phyloP scores from a whole-genome alignment of 2,329 filamentous ascomycete species.

The Colletotrichum musicola region DNA sequence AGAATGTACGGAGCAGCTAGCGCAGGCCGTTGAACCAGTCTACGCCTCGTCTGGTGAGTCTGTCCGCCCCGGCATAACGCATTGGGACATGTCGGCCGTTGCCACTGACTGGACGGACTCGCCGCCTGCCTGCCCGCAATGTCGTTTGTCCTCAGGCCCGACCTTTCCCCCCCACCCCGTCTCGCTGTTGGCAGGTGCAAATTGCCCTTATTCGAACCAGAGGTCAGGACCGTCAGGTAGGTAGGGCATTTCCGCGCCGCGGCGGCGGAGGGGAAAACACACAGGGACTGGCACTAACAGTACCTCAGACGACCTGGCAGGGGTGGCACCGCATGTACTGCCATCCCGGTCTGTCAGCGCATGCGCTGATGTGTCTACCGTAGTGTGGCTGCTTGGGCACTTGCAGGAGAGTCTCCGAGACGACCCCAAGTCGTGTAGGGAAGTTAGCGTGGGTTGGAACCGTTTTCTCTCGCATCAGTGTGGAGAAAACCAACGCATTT shows the following conservation, averaged over 20 bases:
- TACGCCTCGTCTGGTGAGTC: conserved; percentile 24
- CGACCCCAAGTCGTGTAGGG: neutral
- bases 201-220: neutral
- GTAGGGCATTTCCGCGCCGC: neutral
- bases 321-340: conserved; percentile 7
- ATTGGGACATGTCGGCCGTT: conserved; percentile 25
- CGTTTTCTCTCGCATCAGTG: conserved; percentile 33
- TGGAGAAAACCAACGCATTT: conserved; percentile 38
- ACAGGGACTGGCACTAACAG: neutral
- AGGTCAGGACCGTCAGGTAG: neutral
- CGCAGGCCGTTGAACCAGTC: conserved; percentile 27
- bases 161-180: neutral
- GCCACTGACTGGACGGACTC: conserved; percentile 12
- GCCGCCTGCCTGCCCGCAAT: conserved; percentile 22
- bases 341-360: conserved; percentile 27
- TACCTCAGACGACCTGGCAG: conserved; percentile 13
- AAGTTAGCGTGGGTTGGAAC: conserved; percentile 21
- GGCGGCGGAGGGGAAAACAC: neutral
- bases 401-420: conserved; percentile 25
- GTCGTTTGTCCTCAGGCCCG: conserved; percentile 18
- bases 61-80: conserved; percentile 8
- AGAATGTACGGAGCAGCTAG: conserved; percentile 19
- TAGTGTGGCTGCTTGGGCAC: conserved; percentile 26
- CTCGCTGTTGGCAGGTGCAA: neutral
- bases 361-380: conserved; percentile 26